Conservation (phyloP, 148 eudicot genomes). For the Arbutus unedo region DNA sequence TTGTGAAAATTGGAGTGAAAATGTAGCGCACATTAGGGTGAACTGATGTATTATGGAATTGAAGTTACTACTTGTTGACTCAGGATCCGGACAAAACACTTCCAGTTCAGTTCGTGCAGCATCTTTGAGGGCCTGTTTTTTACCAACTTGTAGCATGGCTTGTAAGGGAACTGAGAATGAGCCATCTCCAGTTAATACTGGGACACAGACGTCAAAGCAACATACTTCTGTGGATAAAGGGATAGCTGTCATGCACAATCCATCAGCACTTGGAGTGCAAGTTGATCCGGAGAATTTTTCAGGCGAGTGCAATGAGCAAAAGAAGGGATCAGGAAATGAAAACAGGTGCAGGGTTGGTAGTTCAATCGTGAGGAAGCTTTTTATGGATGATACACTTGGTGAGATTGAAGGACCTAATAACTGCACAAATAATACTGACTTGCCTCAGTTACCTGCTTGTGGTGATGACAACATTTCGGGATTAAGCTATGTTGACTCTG, state of each 20-base stretch:
- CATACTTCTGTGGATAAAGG: constrained; percentile 18
- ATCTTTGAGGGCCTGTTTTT: constrained; percentile 58
- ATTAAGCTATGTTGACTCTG: constrained; percentile 78
- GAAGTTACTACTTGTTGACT: background rate
- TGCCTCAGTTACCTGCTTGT: background rate
- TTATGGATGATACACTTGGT: constrained; percentile 37
- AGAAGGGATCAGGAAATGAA: constrained; percentile 22
- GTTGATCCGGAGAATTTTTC: constrained; percentile 17
- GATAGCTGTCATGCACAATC: constrained; percentile 11
- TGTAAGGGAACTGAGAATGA: constrained; percentile 28
- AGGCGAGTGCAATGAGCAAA: constrained; percentile 18
- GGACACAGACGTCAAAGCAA: constrained; percentile 21
- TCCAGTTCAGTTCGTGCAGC: constrained; percentile 58
- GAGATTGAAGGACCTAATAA: constrained; percentile 30
- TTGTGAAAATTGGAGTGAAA: background rate
- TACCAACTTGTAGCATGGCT: constrained; percentile 52
- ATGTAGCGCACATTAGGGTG: background rate
- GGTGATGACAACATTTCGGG: constrained; percentile 44
- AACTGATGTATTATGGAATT: background rate
- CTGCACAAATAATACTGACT: constrained; percentile 9
- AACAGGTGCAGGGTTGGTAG: constrained; percentile 34
- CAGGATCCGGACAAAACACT: constrained; percentile 40
- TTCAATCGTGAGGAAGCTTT: constrained; percentile 52
- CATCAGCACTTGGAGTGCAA: constrained; percentile 11
- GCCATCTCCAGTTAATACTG: constrained; percentile 20